phyloP scores from a whole-genome alignment of 306 rosid species.

The Ammopiptanthus mongolicus region DNA sequence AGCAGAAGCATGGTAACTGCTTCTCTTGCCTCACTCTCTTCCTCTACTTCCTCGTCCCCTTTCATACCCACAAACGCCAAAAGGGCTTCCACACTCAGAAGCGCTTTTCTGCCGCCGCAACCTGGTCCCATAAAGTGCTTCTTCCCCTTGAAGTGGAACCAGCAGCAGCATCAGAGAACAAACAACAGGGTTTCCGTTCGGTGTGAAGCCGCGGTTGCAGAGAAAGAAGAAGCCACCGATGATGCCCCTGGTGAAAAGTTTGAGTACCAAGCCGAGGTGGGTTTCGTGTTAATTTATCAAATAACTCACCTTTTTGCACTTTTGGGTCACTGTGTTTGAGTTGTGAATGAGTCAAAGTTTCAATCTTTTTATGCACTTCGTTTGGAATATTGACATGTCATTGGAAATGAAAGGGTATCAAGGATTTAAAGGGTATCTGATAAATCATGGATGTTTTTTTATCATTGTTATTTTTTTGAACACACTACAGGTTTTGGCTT shows the following conservation, averaged over 20 bases:
- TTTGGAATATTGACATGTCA: background rate
- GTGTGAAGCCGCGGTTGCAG: slow-evolving; percentile 85
- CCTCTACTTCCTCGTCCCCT: slow-evolving; percentile 57
- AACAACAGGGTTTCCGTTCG: slow-evolving; percentile 40
- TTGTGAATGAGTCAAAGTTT: background rate
- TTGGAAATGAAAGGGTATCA: too few species aligned
- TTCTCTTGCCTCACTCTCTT: slow-evolving; percentile 56
- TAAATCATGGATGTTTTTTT: too few species aligned
- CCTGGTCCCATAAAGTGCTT: slow-evolving; percentile 34
- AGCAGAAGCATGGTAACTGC: slow-evolving; percentile 57
- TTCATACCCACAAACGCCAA: slow-evolving; percentile 24
- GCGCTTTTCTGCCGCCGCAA: slow-evolving; percentile 54
- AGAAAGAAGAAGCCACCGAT: slow-evolving; percentile 64
- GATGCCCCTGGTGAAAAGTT: slow-evolving; percentile 67
- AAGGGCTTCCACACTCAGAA: slow-evolving; percentile 34
- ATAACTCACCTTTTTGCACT: background rate
- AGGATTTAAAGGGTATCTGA: background rate
- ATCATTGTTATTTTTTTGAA: background rate
- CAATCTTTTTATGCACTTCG: background rate
- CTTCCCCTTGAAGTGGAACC: slow-evolving; percentile 49
- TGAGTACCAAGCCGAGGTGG: slow-evolving; percentile 98
- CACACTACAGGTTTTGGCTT: background rate
- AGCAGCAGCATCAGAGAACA: slow-evolving; percentile 19
- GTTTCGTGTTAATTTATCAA: background rate
- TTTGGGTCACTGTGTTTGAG: background rate